Percentiles rank a stretch among this genome's conserved stretches.
Conservation (phyloP, 2,329 filamentous ascomycete genomes). For the Aspergillus fumigatiaffinis region DNA sequence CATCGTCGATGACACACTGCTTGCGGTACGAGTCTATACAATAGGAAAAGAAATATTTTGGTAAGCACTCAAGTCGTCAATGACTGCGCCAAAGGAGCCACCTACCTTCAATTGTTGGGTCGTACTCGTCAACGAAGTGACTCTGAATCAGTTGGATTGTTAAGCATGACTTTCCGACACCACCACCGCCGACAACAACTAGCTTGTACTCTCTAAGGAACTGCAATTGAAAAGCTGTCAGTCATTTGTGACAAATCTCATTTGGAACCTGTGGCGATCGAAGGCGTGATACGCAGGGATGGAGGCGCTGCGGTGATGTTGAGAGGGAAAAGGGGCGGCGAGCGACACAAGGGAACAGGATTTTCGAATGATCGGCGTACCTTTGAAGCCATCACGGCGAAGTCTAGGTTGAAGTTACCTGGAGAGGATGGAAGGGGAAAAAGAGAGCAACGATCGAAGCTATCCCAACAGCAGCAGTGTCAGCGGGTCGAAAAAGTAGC, state of each 20-base stretch:
- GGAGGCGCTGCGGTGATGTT: slow-evolving; percentile 8
- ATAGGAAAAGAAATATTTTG: slow-evolving; percentile 1
- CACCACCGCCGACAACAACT: slow-evolving; percentile 95
- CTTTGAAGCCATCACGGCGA: slow-evolving; percentile 28
- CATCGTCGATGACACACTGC: slow-evolving; percentile 98
- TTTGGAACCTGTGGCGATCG: not conserved
- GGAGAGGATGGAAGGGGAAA: slow-evolving; percentile 8
- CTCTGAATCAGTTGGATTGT: slow-evolving; percentile 94
- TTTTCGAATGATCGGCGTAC: slow-evolving; percentile 14
- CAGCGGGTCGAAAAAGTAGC: slow-evolving; percentile 20
- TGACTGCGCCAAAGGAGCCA: slow-evolving; percentile 15
- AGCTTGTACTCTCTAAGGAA: slow-evolving; percentile 91
- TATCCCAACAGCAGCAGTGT: slow-evolving; percentile 19
- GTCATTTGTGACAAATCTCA: slow-evolving; percentile 10
- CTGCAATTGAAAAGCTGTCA: slow-evolving; percentile 41
- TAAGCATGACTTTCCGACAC: slow-evolving; percentile 98
- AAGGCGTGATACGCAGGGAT: not conserved
- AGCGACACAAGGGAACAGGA: not conserved
- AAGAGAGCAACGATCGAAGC: slow-evolving; percentile 18
- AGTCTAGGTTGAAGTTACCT: slow-evolving; percentile 10
- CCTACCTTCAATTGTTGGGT: slow-evolving; percentile 93
- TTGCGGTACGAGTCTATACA: slow-evolving; percentile 93
- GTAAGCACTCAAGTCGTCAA: slow-evolving; percentile 16
- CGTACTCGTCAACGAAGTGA: slow-evolving; percentile 99
- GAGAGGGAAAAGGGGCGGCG: slow-evolving; percentile 4